phyloP scores from a whole-genome alignment of 2,329 filamentous ascomycete genomes.

The Xylariaceae sp. region DNA sequence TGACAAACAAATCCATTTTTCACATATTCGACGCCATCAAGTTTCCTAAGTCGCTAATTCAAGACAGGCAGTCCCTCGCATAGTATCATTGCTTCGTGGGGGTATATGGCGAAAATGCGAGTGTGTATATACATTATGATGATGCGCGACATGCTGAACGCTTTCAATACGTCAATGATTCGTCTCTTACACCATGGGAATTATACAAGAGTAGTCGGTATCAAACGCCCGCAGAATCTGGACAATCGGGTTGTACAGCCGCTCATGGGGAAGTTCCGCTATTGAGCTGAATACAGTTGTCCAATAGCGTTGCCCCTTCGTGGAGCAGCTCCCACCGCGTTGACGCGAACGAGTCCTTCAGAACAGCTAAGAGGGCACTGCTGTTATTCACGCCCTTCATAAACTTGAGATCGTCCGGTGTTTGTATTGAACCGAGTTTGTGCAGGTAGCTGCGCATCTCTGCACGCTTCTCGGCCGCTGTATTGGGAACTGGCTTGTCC shows the following conservation, averaged over 20 bases:
- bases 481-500: constrained; percentile 48
- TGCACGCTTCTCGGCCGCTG: constrained; percentile 61
- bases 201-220: not conserved
- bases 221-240: not conserved
- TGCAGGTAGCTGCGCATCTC: constrained; percentile 79
- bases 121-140: constrained; percentile 18
- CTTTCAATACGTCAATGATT: constrained; percentile 14
- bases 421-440: constrained; percentile 65
- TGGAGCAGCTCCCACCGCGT: constrained; percentile 89
- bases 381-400: constrained; percentile 78
- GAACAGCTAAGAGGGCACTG: constrained; percentile 73
- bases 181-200: not conserved
- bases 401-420: constrained; percentile 72
- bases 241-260: not conserved
- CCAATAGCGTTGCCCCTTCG: constrained; percentile 76
- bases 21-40: too few relatives aligned
- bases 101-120: constrained; percentile 24
- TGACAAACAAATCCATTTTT: too few relatives aligned
- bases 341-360: constrained; percentile 75
- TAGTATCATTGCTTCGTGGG: constrained; percentile 17
- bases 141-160: constrained; percentile 7
- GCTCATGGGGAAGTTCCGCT: constrained; percentile 21
- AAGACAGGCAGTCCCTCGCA: not conserved
- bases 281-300: constrained; percentile 69
- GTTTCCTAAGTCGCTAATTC: too few relatives aligned